Evolutionary conservation across 2,329 filamentous ascomycete genomes (phyloP).

Genomic region (Penicillium sumatraense): DNA sequence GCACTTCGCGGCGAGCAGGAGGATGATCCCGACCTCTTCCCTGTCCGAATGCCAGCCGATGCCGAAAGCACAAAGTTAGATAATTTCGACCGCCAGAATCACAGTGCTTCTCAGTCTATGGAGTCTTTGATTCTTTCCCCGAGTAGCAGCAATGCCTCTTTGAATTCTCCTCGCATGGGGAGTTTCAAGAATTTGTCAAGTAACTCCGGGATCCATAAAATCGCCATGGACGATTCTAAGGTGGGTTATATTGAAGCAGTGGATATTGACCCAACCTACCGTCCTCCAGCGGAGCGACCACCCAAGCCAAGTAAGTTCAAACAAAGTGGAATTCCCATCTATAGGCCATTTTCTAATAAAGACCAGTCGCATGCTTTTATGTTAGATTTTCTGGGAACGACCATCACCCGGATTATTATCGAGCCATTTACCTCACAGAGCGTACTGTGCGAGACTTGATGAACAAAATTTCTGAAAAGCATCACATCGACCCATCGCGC

Average conservation of each 20-base stretch:
- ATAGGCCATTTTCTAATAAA: slow-evolving; percentile 35
- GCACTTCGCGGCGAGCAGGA: slow-evolving; percentile 49
- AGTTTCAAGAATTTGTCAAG: slow-evolving; percentile 24
- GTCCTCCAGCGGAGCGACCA: slow-evolving; percentile 73
- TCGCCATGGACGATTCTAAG: slow-evolving; percentile 23
- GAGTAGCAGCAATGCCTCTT: slow-evolving; percentile 44
- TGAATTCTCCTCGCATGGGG: slow-evolving; percentile 37
- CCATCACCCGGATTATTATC: slow-evolving; percentile 67
- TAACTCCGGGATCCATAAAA: slow-evolving; percentile 37
- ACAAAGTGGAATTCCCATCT: not conserved
- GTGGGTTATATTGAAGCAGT: slow-evolving; percentile 86
- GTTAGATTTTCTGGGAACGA: slow-evolving; percentile 63
- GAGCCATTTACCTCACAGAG: slow-evolving; percentile 82
- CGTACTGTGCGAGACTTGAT: slow-evolving; percentile 77
- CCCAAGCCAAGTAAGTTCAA: slow-evolving; percentile 65
- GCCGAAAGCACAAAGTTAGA: slow-evolving; percentile 37
- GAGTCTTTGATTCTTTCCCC: slow-evolving; percentile 44
- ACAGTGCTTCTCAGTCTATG: slow-evolving; percentile 38
- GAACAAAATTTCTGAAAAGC: slow-evolving; percentile 75
- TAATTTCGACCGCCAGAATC: slow-evolving; percentile 30
- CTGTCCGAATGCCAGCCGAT: slow-evolving; percentile 44
- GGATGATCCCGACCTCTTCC: slow-evolving; percentile 51
- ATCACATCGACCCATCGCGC: slow-evolving; percentile 73
- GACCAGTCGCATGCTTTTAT: slow-evolving; percentile 83
- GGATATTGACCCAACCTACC: slow-evolving; percentile 85